Conservation (phyloP, 2,329 filamentous ascomycete genomes). For the Trichophyton equinum region DNA sequence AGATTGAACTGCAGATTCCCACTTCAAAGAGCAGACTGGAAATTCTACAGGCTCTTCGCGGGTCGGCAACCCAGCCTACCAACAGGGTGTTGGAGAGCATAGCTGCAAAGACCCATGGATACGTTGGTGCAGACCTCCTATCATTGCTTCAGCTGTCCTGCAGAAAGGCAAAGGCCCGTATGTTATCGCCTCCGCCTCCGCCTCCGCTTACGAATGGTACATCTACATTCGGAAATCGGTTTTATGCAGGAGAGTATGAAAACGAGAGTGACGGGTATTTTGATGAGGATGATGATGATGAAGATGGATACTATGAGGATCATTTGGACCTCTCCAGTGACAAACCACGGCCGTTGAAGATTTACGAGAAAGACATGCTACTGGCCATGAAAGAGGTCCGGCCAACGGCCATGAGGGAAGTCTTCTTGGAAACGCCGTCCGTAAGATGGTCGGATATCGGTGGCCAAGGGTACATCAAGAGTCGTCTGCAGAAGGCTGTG, state of each 20-base stretch:
- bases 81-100: conserved; percentile 47
- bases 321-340: neutral
- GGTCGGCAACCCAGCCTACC: conserved; percentile 36
- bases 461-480: conserved; percentile 66
- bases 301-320: neutral
- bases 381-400: conserved; percentile 54
- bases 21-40: conserved; percentile 57
- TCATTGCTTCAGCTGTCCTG: conserved; percentile 48
- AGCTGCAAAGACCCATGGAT: conserved; percentile 71
- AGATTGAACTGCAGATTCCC: conserved; percentile 66
- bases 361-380: conserved; percentile 26
- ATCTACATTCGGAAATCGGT: neutral
- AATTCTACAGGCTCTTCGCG: conserved; percentile 53
- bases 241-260: neutral
- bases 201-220: too few species aligned
- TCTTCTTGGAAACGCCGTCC: conserved; percentile 77
- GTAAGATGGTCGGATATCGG: conserved; percentile 81
- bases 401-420: conserved; percentile 77
- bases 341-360: conserved; percentile 16
- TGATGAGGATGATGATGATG: neutral
- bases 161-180: conserved; percentile 27
- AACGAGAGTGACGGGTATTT: neutral
- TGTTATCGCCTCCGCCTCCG: neutral
- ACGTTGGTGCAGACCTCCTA: conserved; percentile 65
- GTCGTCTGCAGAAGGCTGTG: conserved; percentile 47